phyloP scores from a whole-genome alignment of 2,329 filamentous ascomycete species.

The Neofusicoccum kwambonambiense region DNA sequence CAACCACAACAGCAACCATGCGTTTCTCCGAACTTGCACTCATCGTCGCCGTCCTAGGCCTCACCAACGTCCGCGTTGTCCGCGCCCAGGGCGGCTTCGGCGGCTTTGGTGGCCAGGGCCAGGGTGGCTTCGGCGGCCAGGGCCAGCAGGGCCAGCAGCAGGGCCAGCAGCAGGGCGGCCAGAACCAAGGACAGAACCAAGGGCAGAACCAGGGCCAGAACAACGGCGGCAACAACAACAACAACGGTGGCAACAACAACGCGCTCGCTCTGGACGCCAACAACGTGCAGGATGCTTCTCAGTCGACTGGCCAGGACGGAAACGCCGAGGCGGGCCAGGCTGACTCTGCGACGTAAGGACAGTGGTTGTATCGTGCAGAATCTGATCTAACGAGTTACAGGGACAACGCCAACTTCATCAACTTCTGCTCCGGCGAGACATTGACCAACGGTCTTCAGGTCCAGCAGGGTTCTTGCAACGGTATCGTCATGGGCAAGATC shows the following conservation, averaged over 20 bases:
- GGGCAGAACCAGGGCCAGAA: neutral
- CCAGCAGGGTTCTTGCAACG: slow-evolving; percentile 55
- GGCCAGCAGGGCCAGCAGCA: neutral
- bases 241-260: slow-evolving; percentile 23
- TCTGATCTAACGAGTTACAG: slow-evolving; percentile 29
- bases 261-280: slow-evolving; percentile 33
- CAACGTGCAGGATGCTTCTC: slow-evolving; percentile 46
- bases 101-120: neutral
- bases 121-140: slow-evolving; percentile 24
- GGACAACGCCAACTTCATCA: slow-evolving; percentile 58
- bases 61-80: slow-evolving; percentile 23
- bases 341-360: slow-evolving; percentile 48
- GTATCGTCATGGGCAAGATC: slow-evolving; percentile 59
- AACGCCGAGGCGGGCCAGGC: slow-evolving; percentile 42
- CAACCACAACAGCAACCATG: slow-evolving; percentile 27
- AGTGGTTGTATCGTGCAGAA: neutral
- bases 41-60: slow-evolving; percentile 10
- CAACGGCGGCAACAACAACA: slow-evolving; percentile 20
- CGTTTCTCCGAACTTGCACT: slow-evolving; percentile 33
- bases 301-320: slow-evolving; percentile 40
- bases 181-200: too few relatives aligned
- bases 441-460: slow-evolving; percentile 57
- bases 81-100: slow-evolving; percentile 27
- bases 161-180: too few relatives aligned
- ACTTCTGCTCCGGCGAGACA: slow-evolving; percentile 56